A percentile compares a stretch with the other conserved stretches of the same genome.
phyloP scores from a whole-genome alignment of 495 filamentous ascomycete genomes.

The Lasiosphaeria hispida region DNA sequence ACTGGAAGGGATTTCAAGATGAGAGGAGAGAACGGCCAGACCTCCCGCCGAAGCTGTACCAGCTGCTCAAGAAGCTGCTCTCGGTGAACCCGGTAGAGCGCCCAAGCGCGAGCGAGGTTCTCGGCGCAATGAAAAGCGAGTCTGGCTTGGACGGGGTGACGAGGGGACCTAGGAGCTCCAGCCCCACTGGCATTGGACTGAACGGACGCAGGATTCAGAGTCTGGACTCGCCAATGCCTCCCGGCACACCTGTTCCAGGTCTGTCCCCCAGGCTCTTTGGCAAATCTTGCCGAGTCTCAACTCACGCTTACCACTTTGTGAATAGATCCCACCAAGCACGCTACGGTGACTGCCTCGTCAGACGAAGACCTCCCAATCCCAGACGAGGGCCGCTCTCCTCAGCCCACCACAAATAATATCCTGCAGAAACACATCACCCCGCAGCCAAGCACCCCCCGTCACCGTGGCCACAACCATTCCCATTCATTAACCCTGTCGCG shows the following conservation, averaged over 20 bases:
- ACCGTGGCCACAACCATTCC: slow-evolving; percentile 24
- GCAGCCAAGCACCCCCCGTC: slow-evolving; percentile 27
- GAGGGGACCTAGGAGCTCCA: slow-evolving; percentile 31
- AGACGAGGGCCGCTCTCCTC: slow-evolving; percentile 25
- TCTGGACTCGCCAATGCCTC: slow-evolving; percentile 52
- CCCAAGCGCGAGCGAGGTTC: slow-evolving; percentile 82
- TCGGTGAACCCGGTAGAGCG: slow-evolving; percentile 72
- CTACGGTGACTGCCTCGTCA: slow-evolving; percentile 31
- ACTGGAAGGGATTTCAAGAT: slow-evolving; percentile 84
- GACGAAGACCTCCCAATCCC: slow-evolving; percentile 31
- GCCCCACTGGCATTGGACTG: slow-evolving; percentile 38
- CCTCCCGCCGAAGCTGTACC: slow-evolving; percentile 82
- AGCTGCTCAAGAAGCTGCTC: slow-evolving; percentile 74
- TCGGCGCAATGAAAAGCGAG: slow-evolving; percentile 76
- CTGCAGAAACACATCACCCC: slow-evolving; percentile 30
- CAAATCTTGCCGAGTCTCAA: not conserved
- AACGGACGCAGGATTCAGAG: slow-evolving; percentile 53
- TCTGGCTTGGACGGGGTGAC: slow-evolving; percentile 38
- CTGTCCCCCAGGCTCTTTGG: slow-evolving; percentile 7
- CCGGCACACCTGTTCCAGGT: slow-evolving; percentile 45
- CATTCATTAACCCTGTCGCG: slow-evolving; percentile 33
- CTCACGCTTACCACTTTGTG: not conserved
- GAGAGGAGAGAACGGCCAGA: slow-evolving; percentile 70
- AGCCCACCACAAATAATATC: slow-evolving; percentile 26
- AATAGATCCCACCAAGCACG: slow-evolving; percentile 40